Evolutionary conservation across 2,329 filamentous ascomycete species (phyloP).

Genomic region (Bipolaris zeicola): DNA sequence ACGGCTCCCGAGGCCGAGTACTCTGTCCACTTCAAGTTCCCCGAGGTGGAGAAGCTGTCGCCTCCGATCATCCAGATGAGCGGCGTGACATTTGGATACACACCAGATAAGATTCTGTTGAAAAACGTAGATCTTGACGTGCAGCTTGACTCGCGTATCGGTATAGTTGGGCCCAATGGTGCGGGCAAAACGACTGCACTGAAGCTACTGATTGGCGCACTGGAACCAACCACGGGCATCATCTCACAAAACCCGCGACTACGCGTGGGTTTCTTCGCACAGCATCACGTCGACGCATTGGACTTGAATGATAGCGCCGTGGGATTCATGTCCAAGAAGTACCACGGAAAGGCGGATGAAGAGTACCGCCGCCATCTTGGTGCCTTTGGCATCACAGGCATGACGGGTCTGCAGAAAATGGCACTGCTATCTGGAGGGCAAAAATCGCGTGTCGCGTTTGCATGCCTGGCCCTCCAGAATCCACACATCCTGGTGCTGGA

Average conservation of each 20-base stretch:
- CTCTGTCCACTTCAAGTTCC: conserved; percentile 95
- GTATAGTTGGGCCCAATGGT: conserved; percentile 98
- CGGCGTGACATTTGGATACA: conserved; percentile 88
- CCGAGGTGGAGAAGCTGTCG: conserved; percentile 95
- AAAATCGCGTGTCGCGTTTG: conserved; percentile 97
- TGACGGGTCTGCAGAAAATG: conserved; percentile 96
- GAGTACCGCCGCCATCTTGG: conserved; percentile 95
- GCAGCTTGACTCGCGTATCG: conserved; percentile 95
- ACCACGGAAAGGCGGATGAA: conserved; percentile 90
- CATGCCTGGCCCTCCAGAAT: conserved; percentile 90
- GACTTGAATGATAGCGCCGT: conserved; percentile 89
- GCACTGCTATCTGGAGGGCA: conserved; percentile 92
- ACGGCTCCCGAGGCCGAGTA: conserved; percentile 92
- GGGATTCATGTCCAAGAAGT: conserved; percentile 92
- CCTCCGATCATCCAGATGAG: conserved; percentile 98
- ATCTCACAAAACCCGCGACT: conserved; percentile 89
- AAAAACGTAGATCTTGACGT: conserved; percentile 92
- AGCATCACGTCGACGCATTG: conserved; percentile 96
- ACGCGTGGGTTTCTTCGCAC: conserved; percentile 94
- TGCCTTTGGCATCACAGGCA: conserved; percentile 84
- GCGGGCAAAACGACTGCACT: conserved; percentile 98
- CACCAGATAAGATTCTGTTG: conserved; percentile 76
- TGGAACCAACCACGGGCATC: conserved; percentile 75
- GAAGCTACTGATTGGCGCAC: conserved; percentile 90
- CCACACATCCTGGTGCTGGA: conserved; percentile 97